Percentiles rank a stretch among this genome's conserved stretches.
These are phyloP conservation scores for Sarocladiaceae sp. DNA, from an alignment of 2,329 filamentous ascomycete species.

Conservation along the genomic window DNA sequence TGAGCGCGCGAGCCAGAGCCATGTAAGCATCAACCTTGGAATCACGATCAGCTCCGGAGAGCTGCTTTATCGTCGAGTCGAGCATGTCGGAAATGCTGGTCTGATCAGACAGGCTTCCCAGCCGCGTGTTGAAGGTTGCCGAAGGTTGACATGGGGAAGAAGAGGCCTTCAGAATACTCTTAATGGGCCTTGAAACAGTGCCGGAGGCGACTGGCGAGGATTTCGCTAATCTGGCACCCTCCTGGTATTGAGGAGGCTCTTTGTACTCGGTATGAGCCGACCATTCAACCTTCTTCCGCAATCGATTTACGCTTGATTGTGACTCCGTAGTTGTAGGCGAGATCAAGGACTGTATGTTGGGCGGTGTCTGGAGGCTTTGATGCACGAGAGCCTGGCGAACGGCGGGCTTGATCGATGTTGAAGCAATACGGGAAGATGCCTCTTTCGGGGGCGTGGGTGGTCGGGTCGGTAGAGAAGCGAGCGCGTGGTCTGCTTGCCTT, in stretches of 20 bases:
- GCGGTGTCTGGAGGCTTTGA: slow-evolving; percentile 44
- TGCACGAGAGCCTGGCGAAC: slow-evolving; percentile 32
- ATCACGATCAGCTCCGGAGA: slow-evolving; percentile 69
- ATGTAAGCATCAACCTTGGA: slow-evolving; percentile 82
- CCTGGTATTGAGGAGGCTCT: slow-evolving; percentile 43
- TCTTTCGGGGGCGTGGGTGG: slow-evolving; percentile 67
- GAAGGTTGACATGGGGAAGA: slow-evolving; percentile 40
- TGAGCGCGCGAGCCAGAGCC: slow-evolving; percentile 70
- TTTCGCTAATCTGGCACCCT: slow-evolving; percentile 30
- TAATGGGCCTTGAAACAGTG: slow-evolving; percentile 41
- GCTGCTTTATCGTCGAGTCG: slow-evolving; percentile 76
- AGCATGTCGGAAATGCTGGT: slow-evolving; percentile 73
- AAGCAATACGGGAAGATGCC: slow-evolving; percentile 22
- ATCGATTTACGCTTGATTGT: slow-evolving; percentile 38
- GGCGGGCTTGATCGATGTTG: slow-evolving; percentile 12
- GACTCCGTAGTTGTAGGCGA: slow-evolving; percentile 37
- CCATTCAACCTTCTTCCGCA: slow-evolving; percentile 54
- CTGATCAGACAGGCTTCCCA: slow-evolving; percentile 31
- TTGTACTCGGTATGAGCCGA: slow-evolving; percentile 53
- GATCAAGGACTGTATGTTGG: slow-evolving; percentile 41
- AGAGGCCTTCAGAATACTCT: slow-evolving; percentile 75
- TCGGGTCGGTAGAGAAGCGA: slow-evolving; percentile 52
- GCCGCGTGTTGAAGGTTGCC: slow-evolving; percentile 36
- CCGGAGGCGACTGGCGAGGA: slow-evolving; percentile 37
- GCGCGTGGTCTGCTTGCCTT: slow-evolving; percentile 23